Evolutionary conservation across 352 stramenopile species (phyloP).

Genomic region (Pelagophyceae sp.): DNA sequence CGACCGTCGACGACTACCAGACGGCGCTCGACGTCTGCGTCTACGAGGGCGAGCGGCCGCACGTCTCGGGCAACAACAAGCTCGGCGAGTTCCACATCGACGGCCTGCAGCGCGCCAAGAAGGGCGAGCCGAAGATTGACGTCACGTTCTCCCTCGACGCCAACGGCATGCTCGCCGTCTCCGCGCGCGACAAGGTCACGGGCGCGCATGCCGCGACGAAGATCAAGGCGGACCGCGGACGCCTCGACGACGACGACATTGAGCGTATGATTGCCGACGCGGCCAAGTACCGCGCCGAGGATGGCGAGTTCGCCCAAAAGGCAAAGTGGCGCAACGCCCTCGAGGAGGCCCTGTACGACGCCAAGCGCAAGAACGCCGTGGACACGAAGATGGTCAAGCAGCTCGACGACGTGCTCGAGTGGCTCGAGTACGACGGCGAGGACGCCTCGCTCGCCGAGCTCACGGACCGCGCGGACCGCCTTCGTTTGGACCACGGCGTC

Average conservation of each 20-base stretch:
- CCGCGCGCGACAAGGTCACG: slow-evolving; percentile 71
- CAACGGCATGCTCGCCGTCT: slow-evolving; percentile 81
- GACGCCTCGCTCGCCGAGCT: slow-evolving; percentile 42
- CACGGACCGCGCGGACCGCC: slow-evolving; percentile 12
- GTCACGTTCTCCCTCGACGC: slow-evolving; percentile 73
- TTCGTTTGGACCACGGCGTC: neutral
- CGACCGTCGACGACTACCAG: slow-evolving; percentile 62
- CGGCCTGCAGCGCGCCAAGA: slow-evolving; percentile 67
- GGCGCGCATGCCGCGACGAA: slow-evolving; percentile 47
- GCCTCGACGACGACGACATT: slow-evolving; percentile 69
- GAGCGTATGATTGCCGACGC: slow-evolving; percentile 75
- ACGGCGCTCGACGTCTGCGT: slow-evolving; percentile 70
- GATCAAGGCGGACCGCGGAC: slow-evolving; percentile 61
- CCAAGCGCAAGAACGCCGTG: slow-evolving; percentile 36
- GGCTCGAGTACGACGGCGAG: slow-evolving; percentile 54
- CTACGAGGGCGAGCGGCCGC: slow-evolving; percentile 72
- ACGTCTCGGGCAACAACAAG: slow-evolving; percentile 80
- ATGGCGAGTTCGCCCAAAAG: slow-evolving; percentile 51
- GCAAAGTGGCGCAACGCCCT: slow-evolving; percentile 45
- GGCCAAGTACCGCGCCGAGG: slow-evolving; percentile 64
- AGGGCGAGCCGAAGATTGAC: slow-evolving; percentile 75
- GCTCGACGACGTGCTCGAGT: slow-evolving; percentile 55
- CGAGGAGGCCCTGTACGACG: slow-evolving; percentile 53
- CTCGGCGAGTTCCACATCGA: slow-evolving; percentile 79
- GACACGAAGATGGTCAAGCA: slow-evolving; percentile 46